These are phyloP conservation scores for Fusarium coffeatum DNA, from an alignment of 2,329 filamentous ascomycete species.

Conservation along the genomic window DNA sequence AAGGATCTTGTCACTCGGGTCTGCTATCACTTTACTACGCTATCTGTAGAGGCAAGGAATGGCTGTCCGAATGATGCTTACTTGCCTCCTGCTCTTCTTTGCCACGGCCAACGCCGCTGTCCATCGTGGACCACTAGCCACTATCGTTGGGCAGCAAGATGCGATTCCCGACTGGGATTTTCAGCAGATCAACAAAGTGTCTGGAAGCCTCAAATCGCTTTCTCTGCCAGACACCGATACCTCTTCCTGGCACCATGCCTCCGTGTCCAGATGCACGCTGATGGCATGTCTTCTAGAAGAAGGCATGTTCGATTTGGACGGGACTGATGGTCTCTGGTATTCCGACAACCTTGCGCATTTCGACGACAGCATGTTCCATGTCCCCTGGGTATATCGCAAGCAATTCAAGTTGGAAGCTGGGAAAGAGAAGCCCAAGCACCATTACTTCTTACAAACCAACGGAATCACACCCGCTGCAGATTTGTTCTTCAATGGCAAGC, in stretches of 20 bases:
- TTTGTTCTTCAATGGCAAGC: slow-evolving; percentile 1
- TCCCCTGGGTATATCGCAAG: neutral
- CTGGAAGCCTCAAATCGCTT: neutral
- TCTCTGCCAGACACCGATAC: neutral
- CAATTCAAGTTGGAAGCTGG: neutral
- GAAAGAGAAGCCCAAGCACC: rapidly evolving
- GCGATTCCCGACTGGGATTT: neutral
- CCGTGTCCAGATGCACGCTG: neutral
- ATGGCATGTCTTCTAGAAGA: neutral
- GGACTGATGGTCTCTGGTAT: neutral
- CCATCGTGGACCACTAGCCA: neutral
- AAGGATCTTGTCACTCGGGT: neutral
- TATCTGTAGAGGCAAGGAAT: too few relatives aligned
- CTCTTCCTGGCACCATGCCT: neutral
- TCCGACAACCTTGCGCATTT: neutral
- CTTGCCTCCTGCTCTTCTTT: neutral
- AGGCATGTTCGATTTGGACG: neutral
- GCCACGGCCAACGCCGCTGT: neutral
- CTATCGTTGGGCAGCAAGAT: neutral
- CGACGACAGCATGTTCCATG: neutral
- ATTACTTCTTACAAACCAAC: slow-evolving; percentile 1
- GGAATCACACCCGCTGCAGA: slow-evolving; percentile 1
- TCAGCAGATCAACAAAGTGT: neutral
- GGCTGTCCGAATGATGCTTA: neutral
- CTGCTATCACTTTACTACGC: neutral